Evolutionary conservation across 2,329 filamentous ascomycete species (phyloP).

Genomic region (Scedosporium dehoogii): DNA sequence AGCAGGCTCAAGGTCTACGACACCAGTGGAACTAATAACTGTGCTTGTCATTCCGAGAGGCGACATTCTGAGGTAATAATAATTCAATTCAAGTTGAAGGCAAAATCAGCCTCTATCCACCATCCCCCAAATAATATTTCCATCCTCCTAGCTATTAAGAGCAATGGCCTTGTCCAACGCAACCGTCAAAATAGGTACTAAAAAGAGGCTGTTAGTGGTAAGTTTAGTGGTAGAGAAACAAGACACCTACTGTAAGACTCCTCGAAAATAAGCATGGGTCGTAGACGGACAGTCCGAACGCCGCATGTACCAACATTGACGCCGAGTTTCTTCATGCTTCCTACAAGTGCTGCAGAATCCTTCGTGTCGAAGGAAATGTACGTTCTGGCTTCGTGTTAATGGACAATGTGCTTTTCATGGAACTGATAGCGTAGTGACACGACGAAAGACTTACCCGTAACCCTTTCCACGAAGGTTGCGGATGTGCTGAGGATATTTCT

Average conservation of each 20-base stretch:
- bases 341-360: conserved; percentile 58
- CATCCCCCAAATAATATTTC: too few species aligned
- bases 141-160: not conserved
- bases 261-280: conserved; percentile 78
- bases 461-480: conserved; percentile 68
- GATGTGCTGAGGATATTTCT: conserved; percentile 59
- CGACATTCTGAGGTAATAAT: too few species aligned
- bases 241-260: conserved; percentile 44
- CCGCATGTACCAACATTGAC: conserved; percentile 74
- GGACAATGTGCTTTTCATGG: not conserved
- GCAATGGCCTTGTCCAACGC: conserved; percentile 17
- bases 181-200: conserved; percentile 16
- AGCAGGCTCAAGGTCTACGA: too few species aligned
- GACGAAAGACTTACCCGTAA: not conserved
- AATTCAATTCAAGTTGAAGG: too few species aligned
- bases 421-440: not conserved
- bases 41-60: too few species aligned
- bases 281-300: conserved; percentile 56
- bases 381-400: conserved; percentile 28
- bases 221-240: not conserved
- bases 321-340: conserved; percentile 59
- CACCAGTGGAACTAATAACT: too few species aligned
- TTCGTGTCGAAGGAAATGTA: conserved; percentile 75
- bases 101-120: too few species aligned
- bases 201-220: not conserved